Base-by-base conservation (phyloP, 768 basidiomycete species). In the Rhizopogon sp. region DNA sequence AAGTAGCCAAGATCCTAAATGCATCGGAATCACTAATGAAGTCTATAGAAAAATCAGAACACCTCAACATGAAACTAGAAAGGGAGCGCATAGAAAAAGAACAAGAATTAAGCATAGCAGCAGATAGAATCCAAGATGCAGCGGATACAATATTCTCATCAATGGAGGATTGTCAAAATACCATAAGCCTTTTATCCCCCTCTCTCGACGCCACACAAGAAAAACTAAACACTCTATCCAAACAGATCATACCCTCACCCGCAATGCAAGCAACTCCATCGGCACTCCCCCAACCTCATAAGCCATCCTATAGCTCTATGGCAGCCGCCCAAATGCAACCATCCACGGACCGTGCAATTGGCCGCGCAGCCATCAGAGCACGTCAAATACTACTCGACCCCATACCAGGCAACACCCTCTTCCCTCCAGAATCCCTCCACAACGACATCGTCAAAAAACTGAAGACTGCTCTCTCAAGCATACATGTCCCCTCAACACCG, bases 351-450 rank as follows among this genome's bases (percentile, higher is more conserved):
- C 5, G 11, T 0, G 51, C 40, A 1, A 1, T 52, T 3, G 28
- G 40, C 0, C 5, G 51, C 7, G 14, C 40, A 3, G 51, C 51
- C 2, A 16, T 52, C 0, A 0, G 40, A 1, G n/a, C 42, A 0
- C 0, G 35, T 1, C 43, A 54, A 16, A 10, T 54, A 7, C 53
- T 54, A 7, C 20, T 54, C 0, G 53, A 54, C 6, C 53, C 53
- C 11, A 11, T 16, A 16, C 43, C 44, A 9, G 53, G 44, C 6
- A 7, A 46, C 13, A 29, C 9, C 9, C 42, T 46, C 0, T 44
- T 44, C 6, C 17, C 17, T 3, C 14, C 29, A 25, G 6, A 28
- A 35, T 20, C 13, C 33, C 1, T 4, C 20, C 2, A 22, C 31
- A 6, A 1, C 53, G 44, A 46, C 6, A 22, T 47, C 3, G 53